Conservation (phyloP, 208 protist genomes). For the Acanthamoeba quina region DNA sequence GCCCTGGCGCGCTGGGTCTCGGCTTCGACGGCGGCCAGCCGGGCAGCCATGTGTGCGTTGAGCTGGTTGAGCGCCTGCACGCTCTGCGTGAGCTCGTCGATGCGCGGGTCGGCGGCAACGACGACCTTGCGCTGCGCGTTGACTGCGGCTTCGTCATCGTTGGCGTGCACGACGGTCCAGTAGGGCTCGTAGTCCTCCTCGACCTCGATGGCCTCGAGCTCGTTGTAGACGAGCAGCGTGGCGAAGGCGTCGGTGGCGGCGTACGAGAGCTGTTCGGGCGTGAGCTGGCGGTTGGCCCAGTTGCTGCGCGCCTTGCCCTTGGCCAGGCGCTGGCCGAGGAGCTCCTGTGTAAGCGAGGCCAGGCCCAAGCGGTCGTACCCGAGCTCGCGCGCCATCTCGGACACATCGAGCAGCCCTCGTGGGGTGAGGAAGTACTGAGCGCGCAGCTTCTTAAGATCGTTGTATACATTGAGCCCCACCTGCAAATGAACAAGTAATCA, state of each 20-base stretch:
- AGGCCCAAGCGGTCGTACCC: neutral
- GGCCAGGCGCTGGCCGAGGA: neutral
- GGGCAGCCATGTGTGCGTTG: neutral
- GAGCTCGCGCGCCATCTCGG: neutral
- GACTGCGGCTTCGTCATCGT: neutral
- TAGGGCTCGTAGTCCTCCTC: conserved; percentile 20
- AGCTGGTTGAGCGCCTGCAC: neutral
- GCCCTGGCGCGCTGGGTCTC: neutral
- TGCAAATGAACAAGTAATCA: no score
- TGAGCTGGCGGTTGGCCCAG: neutral
- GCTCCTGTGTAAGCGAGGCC: neutral
- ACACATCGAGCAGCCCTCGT: neutral
- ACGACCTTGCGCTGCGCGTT: neutral
- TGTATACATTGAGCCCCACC: neutral
- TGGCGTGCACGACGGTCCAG: neutral
- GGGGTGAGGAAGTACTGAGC: neutral
- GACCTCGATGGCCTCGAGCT: conserved; percentile 1
- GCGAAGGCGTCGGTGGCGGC: conserved; percentile 1
- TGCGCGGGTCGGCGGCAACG: neutral
- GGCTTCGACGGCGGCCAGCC: neutral
- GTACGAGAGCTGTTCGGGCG: neutral
- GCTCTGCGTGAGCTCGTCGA: neutral
- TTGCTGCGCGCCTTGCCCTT: conserved; percentile 34
- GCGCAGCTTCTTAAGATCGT: neutral
- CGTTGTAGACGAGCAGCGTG: conserved; percentile 23